A percentile compares a stretch with the other conserved stretches of the same genome.
phyloP scores from a whole-genome alignment of 345 rosid genomes.

The Arabis hirsuta region DNA sequence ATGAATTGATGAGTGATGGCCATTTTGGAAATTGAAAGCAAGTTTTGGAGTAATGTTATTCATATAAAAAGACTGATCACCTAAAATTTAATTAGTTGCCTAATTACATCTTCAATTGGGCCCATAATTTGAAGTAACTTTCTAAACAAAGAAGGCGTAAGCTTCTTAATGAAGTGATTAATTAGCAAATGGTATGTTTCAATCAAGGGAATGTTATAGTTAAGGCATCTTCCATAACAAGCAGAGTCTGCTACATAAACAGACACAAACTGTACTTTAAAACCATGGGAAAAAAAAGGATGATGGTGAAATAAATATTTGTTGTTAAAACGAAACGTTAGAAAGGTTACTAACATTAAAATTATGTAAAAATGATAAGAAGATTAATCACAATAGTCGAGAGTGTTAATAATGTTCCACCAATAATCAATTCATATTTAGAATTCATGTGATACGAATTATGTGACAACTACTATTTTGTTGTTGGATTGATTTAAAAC shows the following conservation, averaged over 20 bases:
- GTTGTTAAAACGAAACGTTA: background rate
- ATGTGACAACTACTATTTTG: constrained; percentile 20
- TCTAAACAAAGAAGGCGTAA: constrained; percentile 22
- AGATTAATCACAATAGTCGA: background rate
- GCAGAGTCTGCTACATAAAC: constrained; percentile 5
- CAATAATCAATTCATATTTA: background rate
- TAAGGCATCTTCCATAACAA: background rate
- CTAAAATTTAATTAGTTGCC: constrained; percentile 25
- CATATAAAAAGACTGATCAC: constrained; percentile 33
- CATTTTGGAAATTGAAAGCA: background rate
- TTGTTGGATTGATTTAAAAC: background rate
- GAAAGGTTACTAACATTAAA: background rate
- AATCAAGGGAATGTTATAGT: constrained; percentile 2
- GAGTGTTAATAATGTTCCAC: background rate
- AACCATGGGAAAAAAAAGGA: no score
- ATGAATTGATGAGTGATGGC: background rate
- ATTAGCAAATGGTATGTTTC: constrained; percentile 6
- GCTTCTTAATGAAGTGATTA: constrained; percentile 27
- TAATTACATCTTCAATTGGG: constrained; percentile 20
- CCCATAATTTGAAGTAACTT: constrained; percentile 21
- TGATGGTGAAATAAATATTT: background rate
- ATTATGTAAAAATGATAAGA: background rate
- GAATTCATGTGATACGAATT: background rate
- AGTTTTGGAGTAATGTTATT: constrained; percentile 2
- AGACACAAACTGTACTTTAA: background rate